Conservation (phyloP, 2,329 filamentous ascomycete species). For the Colletotrichum orbiculare region DNA sequence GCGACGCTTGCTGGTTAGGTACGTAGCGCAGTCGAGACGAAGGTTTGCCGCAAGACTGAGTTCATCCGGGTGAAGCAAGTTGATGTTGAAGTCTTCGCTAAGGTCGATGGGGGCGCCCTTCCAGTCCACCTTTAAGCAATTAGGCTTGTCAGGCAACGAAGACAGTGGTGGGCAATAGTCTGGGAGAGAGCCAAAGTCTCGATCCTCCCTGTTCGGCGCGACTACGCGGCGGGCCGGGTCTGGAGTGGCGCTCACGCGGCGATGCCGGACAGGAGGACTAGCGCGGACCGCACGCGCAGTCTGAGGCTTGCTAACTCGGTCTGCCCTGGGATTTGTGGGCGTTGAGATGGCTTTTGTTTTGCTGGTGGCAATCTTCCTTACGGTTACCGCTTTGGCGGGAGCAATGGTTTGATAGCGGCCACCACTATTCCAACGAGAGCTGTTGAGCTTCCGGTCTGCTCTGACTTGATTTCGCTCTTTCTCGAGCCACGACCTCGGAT, state of each 20-base stretch:
- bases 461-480: conserved; percentile 62
- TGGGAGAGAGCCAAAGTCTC: conserved; percentile 77
- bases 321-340: conserved; percentile 43
- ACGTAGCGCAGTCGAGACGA: conserved; percentile 86
- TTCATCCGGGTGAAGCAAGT: conserved; percentile 83
- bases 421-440: conserved; percentile 44
- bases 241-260: conserved; percentile 58
- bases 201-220: conserved; percentile 81
- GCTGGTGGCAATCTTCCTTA: conserved; percentile 20
- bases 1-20: conserved; percentile 91
- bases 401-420: conserved; percentile 52
- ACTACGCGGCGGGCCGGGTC: conserved; percentile 63
- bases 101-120: conserved; percentile 85
- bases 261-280: conserved; percentile 40
- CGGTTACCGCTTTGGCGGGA: conserved; percentile 43
- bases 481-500: conserved; percentile 60
- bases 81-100: conserved; percentile 74
- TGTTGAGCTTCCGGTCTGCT: conserved; percentile 56
- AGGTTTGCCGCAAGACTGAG: conserved; percentile 80
- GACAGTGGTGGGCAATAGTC: conserved; percentile 78
- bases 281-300: conserved; percentile 50
- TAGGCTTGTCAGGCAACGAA: conserved; percentile 73
- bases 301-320: conserved; percentile 50
- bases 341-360: conserved; percentile 12
- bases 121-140: conserved; percentile 86